These are phyloP conservation scores for Blepharisma japonicum DNA, from an alignment of 73 alveolate genomes.

Conservation along the genomic window DNA sequence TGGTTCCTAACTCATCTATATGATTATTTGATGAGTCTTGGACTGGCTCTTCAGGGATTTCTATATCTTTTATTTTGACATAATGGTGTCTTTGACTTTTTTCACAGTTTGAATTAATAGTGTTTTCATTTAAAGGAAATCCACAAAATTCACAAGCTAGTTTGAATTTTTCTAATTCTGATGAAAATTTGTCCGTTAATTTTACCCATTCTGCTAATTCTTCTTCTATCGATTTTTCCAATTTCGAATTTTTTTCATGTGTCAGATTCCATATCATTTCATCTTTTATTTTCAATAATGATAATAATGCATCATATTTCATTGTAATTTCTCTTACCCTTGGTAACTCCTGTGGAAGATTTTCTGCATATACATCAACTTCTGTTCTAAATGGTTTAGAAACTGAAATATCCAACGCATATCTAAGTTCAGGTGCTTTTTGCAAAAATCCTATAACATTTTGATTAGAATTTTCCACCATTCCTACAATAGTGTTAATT, in stretches of 20 bases:
- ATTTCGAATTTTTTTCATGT: slow-evolving; percentile 23
- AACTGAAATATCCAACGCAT: background rate
- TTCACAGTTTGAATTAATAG: slow-evolving; percentile 27
- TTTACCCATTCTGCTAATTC: slow-evolving; percentile 32
- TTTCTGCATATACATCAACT: slow-evolving; percentile 5
- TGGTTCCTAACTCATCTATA: too few species aligned
- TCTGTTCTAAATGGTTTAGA: slow-evolving; percentile 29
- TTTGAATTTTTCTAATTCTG: slow-evolving; percentile 8
- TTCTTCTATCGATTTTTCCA: background rate
- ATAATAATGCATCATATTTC: background rate
- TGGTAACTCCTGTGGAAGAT: slow-evolving; percentile 14
- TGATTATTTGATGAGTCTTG: background rate
- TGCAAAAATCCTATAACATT: background rate
- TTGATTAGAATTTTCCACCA: background rate
- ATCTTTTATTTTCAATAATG: slow-evolving; percentile 6
- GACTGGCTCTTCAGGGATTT: background rate
- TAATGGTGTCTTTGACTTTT: background rate
- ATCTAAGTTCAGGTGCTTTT: background rate
- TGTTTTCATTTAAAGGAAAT: background rate
- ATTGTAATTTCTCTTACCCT: background rate
- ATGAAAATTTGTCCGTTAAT: slow-evolving; percentile 23
- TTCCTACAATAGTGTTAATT: background rate
- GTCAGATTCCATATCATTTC: slow-evolving; percentile 29
- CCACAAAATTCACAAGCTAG: slow-evolving; percentile 6
- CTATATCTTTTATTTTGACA: background rate